Conservation (phyloP, 345 rosid genomes). For the Camelina sativa region DNA sequence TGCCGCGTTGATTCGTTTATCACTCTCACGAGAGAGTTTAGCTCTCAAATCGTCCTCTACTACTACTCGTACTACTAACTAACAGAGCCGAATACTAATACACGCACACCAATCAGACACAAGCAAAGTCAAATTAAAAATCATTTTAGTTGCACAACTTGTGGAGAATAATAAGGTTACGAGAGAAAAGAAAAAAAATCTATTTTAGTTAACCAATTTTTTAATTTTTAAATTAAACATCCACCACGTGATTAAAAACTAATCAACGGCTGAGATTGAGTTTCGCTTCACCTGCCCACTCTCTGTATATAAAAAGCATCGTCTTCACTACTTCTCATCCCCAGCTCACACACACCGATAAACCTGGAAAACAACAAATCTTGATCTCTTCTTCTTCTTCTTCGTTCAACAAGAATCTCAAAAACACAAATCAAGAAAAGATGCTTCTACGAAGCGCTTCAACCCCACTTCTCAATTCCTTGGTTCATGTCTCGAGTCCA, state of each 20-base stretch:
- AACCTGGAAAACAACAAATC: constrained; percentile 7
- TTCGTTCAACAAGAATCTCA: background rate
- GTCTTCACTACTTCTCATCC: constrained; percentile 17
- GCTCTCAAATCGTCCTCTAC: background rate
- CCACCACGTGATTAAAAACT: constrained; percentile 26
- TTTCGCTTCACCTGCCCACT: background rate
- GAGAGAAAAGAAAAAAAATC: background rate
- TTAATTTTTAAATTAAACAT: background rate
- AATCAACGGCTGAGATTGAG: constrained; percentile 34
- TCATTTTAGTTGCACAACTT: constrained; percentile 30
- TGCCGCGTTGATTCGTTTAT: background rate
- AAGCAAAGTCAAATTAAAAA: constrained; percentile 33
- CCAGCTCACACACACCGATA: background rate
- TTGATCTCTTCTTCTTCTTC: constrained; percentile 19
- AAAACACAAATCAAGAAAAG: background rate
- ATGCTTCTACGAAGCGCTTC: constrained; percentile 87
- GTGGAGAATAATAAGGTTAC: background rate
- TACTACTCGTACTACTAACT: background rate
- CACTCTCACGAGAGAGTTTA: background rate
- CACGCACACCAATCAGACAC: background rate
- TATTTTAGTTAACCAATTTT: background rate
- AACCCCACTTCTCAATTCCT: constrained; percentile 68
- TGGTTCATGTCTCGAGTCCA: constrained; percentile 51
- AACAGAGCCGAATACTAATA: background rate
- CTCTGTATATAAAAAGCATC: background rate